Conservation (phyloP, 106 monocot species). For the Amphibolis antarctica region DNA sequence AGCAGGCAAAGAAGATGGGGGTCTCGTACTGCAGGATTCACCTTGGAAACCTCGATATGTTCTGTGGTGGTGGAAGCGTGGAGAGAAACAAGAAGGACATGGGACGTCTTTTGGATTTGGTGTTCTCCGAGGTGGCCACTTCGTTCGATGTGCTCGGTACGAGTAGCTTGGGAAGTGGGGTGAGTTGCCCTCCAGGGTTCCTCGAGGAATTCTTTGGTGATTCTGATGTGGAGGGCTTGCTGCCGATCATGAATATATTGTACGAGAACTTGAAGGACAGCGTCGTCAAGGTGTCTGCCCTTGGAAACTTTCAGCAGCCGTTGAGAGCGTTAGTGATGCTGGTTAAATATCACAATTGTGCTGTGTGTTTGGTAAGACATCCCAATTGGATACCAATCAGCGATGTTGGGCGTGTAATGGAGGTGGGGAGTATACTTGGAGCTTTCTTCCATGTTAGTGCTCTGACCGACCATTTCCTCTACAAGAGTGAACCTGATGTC, state of each 20-base stretch:
- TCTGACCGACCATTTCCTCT: constrained; percentile 54
- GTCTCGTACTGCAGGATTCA: constrained; percentile 65
- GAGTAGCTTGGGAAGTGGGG: constrained; percentile 19
- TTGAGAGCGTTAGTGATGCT: constrained; percentile 54
- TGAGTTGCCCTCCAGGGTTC: constrained; percentile 48
- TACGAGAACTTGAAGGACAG: constrained; percentile 47
- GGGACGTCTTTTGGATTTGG: constrained; percentile 23
- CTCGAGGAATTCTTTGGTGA: constrained; percentile 72
- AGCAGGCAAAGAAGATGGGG: constrained; percentile 32
- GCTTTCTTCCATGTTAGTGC: constrained; percentile 90
- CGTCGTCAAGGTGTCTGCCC: constrained; percentile 49
- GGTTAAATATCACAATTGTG: constrained; percentile 55
- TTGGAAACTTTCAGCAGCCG: constrained; percentile 96
- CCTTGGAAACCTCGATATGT: constrained; percentile 71
- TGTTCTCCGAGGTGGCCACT: constrained; percentile 52
- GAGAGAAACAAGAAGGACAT: constrained; percentile 6
- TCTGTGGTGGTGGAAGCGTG: constrained; percentile 1
- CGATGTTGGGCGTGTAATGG: constrained; percentile 48
- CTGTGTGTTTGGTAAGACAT: constrained; percentile 76
- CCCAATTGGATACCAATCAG: constrained; percentile 65
- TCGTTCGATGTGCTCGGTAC: constrained; percentile 42
- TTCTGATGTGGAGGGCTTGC: constrained; percentile 54
- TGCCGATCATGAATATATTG: constrained; percentile 39
- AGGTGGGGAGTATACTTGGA: constrained; percentile 62
- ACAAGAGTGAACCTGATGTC: constrained; percentile 71